These are phyloP conservation scores for Rhipidocladum racemiflorum DNA, from an alignment of 176 grass and related monocot species.

Conservation along the genomic window DNA sequence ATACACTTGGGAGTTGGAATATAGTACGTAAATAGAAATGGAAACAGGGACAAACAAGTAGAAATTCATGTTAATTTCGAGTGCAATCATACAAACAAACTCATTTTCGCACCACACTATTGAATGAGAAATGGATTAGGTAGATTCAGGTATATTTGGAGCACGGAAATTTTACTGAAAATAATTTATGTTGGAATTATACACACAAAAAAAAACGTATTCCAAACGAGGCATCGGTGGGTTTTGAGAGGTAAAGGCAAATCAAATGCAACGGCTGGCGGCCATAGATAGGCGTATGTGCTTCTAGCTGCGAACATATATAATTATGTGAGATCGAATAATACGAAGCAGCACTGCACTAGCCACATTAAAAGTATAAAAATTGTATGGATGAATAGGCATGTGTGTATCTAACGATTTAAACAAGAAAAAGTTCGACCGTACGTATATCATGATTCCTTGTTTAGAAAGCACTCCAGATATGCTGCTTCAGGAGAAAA, in stretches of 20 bases:
- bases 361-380: background rate
- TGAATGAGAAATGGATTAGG: background rate
- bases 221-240: too few relatives aligned
- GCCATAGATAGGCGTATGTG: constrained; percentile 2
- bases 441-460: constrained; percentile 39
- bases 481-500: constrained; percentile 40
- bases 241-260: background rate
- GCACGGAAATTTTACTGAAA: background rate
- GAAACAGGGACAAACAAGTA: background rate
- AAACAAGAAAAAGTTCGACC: constrained; percentile 13
- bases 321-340: background rate
- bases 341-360: background rate
- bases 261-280: background rate
- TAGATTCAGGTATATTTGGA: background rate
- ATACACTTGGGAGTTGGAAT: background rate
- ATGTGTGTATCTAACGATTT: constrained; percentile 24
- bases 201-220: background rate
- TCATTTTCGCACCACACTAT: background rate
- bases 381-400: background rate
- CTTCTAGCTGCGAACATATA: background rate
- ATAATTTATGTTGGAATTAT: background rate
- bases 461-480: constrained; percentile 33
- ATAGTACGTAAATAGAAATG: background rate
- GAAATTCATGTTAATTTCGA: background rate
- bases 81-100: background rate